Evolutionary conservation across 2,329 filamentous ascomycete genomes (phyloP), one percentile per base, ranked within the genome.

Genomic region (Phialocephala sp.): DNA sequence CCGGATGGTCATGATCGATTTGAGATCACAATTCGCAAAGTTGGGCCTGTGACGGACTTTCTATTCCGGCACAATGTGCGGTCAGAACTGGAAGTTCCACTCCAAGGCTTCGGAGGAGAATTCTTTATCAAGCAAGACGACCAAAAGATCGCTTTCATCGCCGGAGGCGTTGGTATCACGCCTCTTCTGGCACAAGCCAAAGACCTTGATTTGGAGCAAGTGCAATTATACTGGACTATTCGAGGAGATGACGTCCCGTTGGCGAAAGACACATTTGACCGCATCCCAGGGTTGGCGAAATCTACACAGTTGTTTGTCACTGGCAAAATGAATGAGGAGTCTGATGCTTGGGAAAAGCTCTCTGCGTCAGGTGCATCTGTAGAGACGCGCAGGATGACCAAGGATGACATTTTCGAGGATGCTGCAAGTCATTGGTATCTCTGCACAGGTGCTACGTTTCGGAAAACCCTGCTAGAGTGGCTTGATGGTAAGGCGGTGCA

Each of bases 91-190:
- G 87, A 91, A 71, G 77, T 94, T 0, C 85, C 87, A 0, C 79
- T 96, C 0, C 80, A 89, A 24, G 93, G 91, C 0, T 91, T 96
- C 68, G 92, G 90, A 0, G 93, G 92, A 0, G 80, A 81, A 15
- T 90, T 90, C 68, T 76, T 72, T 18, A 77, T 88, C 27, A 67
- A 76, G 15, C 72, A 76, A 65, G 45, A 62, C 15, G 71, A 72
- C 18, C 73, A 77, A 5, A 60, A 65, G 50, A 75, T 79, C 37
- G 78, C 87, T 0, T 95, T 94, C 69, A 77, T 96, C 3, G 91
- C 91, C 6, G 91, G 87, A 0, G 93, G 93, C 2, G 91, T 97
- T 8, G 93, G 93, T 0, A 92, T 96, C 67, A 97, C 93, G 35
- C 93, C 93, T 1, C 72, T 95, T 3, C 80, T 96, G n/a, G 87